Conservation (phyloP, 305 asterid species). For the Fraxinus velutina region DNA sequence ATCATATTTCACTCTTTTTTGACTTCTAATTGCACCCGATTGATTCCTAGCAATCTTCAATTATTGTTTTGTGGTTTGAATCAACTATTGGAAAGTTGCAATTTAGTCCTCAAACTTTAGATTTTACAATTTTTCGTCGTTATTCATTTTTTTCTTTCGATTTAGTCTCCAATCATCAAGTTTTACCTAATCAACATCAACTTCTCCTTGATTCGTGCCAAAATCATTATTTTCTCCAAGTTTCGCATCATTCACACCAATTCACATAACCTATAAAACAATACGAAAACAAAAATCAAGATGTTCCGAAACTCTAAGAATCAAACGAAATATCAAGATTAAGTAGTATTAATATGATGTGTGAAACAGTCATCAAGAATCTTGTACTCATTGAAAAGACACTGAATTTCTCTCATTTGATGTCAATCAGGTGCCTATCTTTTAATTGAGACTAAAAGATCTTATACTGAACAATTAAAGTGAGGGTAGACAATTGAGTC, state of each 20-base stretch:
- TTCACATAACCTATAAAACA: not conserved
- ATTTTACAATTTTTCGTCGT: not conserved
- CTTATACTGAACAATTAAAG: conserved; percentile 16
- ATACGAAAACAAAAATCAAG: not conserved
- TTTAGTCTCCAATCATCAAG: not conserved
- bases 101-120: not conserved
- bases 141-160: not conserved
- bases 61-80: not conserved
- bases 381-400: not conserved
- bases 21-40: not conserved
- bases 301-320: not conserved
- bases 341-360: not conserved
- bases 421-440: conserved; percentile 19
- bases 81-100: not conserved
- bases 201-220: not conserved
- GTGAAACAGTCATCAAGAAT: not conserved
- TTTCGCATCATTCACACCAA: not conserved
- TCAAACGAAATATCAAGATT: not conserved
- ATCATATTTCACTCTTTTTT: not conserved
- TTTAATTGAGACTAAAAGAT: conserved; percentile 8
- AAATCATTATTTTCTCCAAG: not conserved
- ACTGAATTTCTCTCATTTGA: not conserved
- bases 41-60: not conserved
- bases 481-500: conserved; percentile 26
- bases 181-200: not conserved